Conservation (phyloP, 2,329 filamentous ascomycete species). For the Cyphellophora europaea region DNA sequence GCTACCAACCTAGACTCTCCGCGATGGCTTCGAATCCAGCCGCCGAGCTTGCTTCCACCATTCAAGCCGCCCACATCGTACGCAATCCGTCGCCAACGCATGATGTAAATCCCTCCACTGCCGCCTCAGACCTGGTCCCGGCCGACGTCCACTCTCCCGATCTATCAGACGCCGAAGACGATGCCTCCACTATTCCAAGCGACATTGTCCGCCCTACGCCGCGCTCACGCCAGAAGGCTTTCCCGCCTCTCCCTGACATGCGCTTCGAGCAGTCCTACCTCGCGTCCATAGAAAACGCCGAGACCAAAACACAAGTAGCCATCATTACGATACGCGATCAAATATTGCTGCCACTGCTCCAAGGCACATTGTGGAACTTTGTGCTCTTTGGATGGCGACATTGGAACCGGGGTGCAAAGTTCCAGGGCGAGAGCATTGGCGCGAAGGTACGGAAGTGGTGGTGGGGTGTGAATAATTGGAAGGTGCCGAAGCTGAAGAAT, state of each 20-base stretch:
- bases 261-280: constrained; percentile 98
- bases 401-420: constrained; percentile 71
- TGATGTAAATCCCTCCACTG: constrained; percentile 73
- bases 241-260: constrained; percentile 71
- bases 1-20: too few relatives aligned
- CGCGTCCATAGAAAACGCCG: constrained; percentile 70
- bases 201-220: constrained; percentile 34
- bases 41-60: constrained; percentile 62
- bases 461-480: constrained; percentile 92
- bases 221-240: constrained; percentile 29
- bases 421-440: constrained; percentile 68
- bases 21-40: constrained; percentile 50
- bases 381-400: constrained; percentile 77
- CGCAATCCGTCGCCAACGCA: constrained; percentile 59
- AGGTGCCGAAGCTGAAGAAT: constrained; percentile 41
- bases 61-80: constrained; percentile 75
- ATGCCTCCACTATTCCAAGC: constrained; percentile 33
- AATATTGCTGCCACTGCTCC: constrained; percentile 71
- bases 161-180: constrained; percentile 3
- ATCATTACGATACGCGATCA: constrained; percentile 86
- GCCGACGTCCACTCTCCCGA: constrained; percentile 2
- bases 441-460: constrained; percentile 77
- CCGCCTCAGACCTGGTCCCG: constrained; percentile 43
- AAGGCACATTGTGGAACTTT: constrained; percentile 84
- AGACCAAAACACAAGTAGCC: constrained; percentile 68